Conservation (phyloP, 805 yeast genomes). For the Ogataea philodendri region DNA sequence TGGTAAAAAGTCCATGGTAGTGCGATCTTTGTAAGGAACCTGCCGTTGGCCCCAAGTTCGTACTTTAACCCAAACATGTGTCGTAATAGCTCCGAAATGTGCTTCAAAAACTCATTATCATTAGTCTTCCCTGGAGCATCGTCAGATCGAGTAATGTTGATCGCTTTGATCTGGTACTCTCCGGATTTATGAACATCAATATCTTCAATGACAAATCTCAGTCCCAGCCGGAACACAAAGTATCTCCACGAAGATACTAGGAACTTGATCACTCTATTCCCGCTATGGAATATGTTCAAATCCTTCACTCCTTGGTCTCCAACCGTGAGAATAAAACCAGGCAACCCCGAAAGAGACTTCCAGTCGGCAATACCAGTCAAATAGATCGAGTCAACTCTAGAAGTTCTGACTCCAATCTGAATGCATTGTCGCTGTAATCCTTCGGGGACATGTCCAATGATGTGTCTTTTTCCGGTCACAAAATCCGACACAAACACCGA, state of each 20-base stretch:
- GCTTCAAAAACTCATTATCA: slow-evolving; percentile 6
- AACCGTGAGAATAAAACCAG: slow-evolving; percentile 80
- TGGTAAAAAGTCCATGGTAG: slow-evolving; percentile 28
- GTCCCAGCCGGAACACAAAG: slow-evolving; percentile 79
- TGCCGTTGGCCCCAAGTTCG: slow-evolving; percentile 8
- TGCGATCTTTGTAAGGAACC: slow-evolving; percentile 22
- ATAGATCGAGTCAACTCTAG: slow-evolving; percentile 63
- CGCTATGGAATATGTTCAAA: slow-evolving; percentile 55
- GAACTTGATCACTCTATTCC: slow-evolving; percentile 43
- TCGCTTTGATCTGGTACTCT: slow-evolving; percentile 22
- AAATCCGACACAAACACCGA: slow-evolving; percentile 48
- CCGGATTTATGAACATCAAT: slow-evolving; percentile 10
- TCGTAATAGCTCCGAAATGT: slow-evolving; percentile 18
- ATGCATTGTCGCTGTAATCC: slow-evolving; percentile 78
- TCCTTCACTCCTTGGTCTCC: slow-evolving; percentile 71
- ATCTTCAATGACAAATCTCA: slow-evolving; percentile 40
- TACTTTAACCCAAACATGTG: slow-evolving; percentile 28
- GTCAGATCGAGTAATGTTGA: slow-evolving; percentile 17
- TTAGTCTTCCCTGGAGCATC: background rate
- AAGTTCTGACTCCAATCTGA: slow-evolving; percentile 55
- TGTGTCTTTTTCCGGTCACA: slow-evolving; percentile 51
- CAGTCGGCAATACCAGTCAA: slow-evolving; percentile 77
- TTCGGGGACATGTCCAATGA: slow-evolving; percentile 81
- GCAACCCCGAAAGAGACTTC: slow-evolving; percentile 86
- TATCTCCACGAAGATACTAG: slow-evolving; percentile 80